Conservation (phyloP, 2,329 filamentous ascomycete genomes). For the Periglandula ipomoeae region DNA sequence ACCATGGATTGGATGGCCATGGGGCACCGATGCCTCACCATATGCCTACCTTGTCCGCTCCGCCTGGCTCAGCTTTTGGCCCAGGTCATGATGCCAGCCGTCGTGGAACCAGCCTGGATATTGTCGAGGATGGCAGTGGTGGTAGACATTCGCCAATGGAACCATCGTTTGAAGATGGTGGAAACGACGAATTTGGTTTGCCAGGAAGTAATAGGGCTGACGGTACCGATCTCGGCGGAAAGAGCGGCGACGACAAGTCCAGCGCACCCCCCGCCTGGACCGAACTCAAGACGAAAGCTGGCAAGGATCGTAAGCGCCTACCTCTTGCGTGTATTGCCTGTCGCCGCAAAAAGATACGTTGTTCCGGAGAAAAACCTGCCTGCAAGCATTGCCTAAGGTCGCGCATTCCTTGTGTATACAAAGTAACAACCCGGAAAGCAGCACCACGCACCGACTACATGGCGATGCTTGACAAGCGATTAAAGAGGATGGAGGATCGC, state of each 20-base stretch:
- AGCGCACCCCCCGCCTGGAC: conserved; percentile 62
- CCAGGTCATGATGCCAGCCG: conserved; percentile 13
- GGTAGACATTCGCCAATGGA: conserved; percentile 33
- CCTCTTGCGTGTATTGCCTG: conserved; percentile 94
- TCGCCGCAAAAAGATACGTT: conserved; percentile 93
- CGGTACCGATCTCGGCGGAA: conserved; percentile 43
- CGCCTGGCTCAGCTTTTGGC: conserved; percentile 16
- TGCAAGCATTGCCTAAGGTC: conserved; percentile 94
- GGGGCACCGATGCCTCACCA: conserved; percentile 12
- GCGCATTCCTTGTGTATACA: conserved; percentile 93
- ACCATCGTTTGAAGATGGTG: conserved; percentile 42
- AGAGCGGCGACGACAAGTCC: conserved; percentile 47
- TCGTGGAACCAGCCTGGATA: conserved; percentile 24
- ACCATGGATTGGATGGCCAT: conserved; percentile 11
- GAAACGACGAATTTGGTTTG: conserved; percentile 51
- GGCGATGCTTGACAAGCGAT: conserved; percentile 93
- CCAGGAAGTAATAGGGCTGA: conserved; percentile 36
- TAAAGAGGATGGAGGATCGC: conserved; percentile 96
- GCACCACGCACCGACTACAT: conserved; percentile 95
- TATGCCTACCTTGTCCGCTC: conserved; percentile 9
- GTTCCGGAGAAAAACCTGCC: conserved; percentile 92
- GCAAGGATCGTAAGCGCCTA: conserved; percentile 88
- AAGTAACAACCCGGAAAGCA: conserved; percentile 88
- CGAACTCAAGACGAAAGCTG: conserved; percentile 81
- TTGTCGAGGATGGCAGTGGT: conserved; percentile 36